Base-by-base conservation (phyloP, 768 basidiomycete genomes). In the Amanita exitialis region DNA sequence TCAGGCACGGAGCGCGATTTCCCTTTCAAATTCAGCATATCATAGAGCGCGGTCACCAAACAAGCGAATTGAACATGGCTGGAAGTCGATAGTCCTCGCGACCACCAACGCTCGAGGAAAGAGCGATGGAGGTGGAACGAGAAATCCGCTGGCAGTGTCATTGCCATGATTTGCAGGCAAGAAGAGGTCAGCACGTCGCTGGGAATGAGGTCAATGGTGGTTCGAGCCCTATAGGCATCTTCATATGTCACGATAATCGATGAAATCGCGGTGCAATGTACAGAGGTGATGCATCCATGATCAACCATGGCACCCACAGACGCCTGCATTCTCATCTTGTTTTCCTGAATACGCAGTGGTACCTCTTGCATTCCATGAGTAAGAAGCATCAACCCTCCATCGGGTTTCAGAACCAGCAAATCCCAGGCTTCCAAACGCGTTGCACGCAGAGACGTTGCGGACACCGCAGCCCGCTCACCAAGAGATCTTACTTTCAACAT, bases 351-450 rank as follows among this genome's bases (percentile, higher is more conserved):
- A 21, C 43, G 23, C n/a, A 51, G 18, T 4, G 72, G 69, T 8
- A 80, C 51, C 56, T 73, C 70, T 38, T 62, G 59, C 16, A 62
- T 57, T 1, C 83, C 86, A 55, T 87, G 83, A 0, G 83, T 87
- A 35, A 85, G 64, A 3, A 92, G 59, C 0, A 68, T 63, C 8
- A 90, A 63, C 7, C 63, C 62, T 27, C 80, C 74, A 43, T 78
- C 70, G 2, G 80, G 74, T 44, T 75, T 79, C 44, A 90, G 64
- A 13, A 85, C 64, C 4, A 95, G 65, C 8, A 92, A 68, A 62
- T 96, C 93, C 61, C 73, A 73, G 12, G 90, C 71, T 12, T 71
- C 66, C 6, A 66, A 66, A 16, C 92, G 79, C 3, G 84, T 86
- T 1, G 80, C 77, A 16, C 76, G 69, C 35, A 92, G 64, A 3